Percentiles rank a stretch among this genome's conserved stretches.
These are phyloP conservation scores for Ophidiomyces ophidiicola DNA, from an alignment of 2,329 filamentous ascomycete genomes.

Conservation along the genomic window DNA sequence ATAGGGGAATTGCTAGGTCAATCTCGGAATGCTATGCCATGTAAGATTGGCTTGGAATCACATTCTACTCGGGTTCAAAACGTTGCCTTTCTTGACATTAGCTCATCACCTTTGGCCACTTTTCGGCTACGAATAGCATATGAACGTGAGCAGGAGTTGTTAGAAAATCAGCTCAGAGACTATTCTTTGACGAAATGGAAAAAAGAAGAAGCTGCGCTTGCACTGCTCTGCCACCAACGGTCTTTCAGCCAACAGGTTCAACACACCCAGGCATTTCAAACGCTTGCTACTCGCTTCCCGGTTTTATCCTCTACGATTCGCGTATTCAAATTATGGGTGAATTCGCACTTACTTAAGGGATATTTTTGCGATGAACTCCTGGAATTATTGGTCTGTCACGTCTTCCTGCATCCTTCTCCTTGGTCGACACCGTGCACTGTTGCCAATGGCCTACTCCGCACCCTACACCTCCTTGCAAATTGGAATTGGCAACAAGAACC, in stretches of 20 bases:
- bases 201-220: constrained; percentile 56
- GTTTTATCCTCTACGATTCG: constrained; percentile 72
- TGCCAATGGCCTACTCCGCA: constrained; percentile 68
- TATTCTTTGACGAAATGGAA: constrained; percentile 53
- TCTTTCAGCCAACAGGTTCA: constrained; percentile 60
- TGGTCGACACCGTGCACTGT: constrained; percentile 67
- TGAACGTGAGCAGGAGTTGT: constrained; percentile 69
- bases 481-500: constrained; percentile 90
- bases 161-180: constrained; percentile 67
- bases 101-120: constrained; percentile 55
- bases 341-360: constrained; percentile 61
- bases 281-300: constrained; percentile 66
- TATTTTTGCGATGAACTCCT: constrained; percentile 71
- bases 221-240: constrained; percentile 59
- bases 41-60: constrained; percentile 72
- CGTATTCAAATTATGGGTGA: constrained; percentile 81
- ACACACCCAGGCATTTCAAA: constrained; percentile 69
- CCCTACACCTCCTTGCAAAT: constrained; percentile 62
- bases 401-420: constrained; percentile 70
- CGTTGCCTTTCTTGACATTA: constrained; percentile 68
- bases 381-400: constrained; percentile 66
- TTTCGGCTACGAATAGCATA: constrained; percentile 84
- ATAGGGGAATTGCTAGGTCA: constrained; percentile 61
- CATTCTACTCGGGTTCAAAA: constrained; percentile 57
- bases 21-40: constrained; percentile 47